Percentiles rank a stretch among this genome's conserved stretches.
phyloP scores from a whole-genome alignment of 1,284 basidiomycete species.

The Acaromyces ingoldii region DNA sequence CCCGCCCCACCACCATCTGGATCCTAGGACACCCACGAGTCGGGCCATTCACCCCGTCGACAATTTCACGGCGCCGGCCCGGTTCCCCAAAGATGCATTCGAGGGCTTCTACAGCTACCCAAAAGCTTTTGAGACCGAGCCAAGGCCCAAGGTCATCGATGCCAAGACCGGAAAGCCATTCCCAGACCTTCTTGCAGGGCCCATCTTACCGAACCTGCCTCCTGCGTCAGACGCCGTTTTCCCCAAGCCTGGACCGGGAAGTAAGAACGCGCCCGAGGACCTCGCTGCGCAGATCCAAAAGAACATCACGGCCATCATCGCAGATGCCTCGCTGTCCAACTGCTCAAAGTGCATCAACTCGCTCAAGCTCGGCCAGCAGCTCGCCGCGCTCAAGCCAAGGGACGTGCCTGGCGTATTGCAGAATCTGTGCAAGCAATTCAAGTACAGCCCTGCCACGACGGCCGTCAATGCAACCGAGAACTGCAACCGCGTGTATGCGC shows the following conservation, averaged over 20 bases:
- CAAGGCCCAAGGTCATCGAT: constrained; percentile 32
- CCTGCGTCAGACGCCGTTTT: constrained; percentile 39
- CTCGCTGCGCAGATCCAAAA: constrained; percentile 60
- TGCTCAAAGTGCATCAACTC: constrained; percentile 64
- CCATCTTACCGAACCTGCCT: constrained; percentile 63
- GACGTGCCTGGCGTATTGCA: constrained; percentile 62
- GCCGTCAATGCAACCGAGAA: constrained; percentile 58
- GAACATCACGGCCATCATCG: constrained; percentile 38
- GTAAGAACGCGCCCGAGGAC: constrained; percentile 54
- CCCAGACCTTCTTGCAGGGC: constrained; percentile 59
- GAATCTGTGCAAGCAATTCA: constrained; percentile 62
- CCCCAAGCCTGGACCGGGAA: constrained; percentile 24
- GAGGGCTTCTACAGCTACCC: constrained; percentile 29
- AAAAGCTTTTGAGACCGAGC: constrained; percentile 25
- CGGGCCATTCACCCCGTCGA: no score
- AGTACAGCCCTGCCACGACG: constrained; percentile 55
- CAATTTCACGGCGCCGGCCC: no score
- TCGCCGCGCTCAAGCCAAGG: constrained; percentile 63
- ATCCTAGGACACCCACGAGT: no score
- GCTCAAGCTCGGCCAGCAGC: constrained; percentile 64
- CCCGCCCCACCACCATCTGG: no score
- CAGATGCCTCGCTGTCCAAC: constrained; percentile 50
- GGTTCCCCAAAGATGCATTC: not conserved
- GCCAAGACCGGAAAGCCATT: constrained; percentile 21
- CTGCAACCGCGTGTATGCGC: constrained; percentile 29